Conservation (phyloP, 1,284 basidiomycete species). For the Apiotrichum brassicae region DNA sequence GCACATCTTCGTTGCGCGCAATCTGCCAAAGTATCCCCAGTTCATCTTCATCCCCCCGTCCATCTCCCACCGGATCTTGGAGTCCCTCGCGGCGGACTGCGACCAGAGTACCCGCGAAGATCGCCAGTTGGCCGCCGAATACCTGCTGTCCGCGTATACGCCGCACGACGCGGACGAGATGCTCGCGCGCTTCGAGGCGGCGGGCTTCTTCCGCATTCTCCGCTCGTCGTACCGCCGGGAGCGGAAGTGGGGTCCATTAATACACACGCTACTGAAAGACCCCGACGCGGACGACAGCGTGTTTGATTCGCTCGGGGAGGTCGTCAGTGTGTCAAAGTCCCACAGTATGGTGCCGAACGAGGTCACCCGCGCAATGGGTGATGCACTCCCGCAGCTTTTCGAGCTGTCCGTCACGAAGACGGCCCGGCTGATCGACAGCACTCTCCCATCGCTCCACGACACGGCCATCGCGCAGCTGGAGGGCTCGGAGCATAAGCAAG, state of each 20-base stretch:
- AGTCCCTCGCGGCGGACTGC: slow-evolving; percentile 65
- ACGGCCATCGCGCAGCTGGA: slow-evolving; percentile 35
- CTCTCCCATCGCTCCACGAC: slow-evolving; percentile 60
- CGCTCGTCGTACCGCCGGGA: slow-evolving; percentile 72
- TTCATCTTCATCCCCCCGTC: slow-evolving; percentile 67
- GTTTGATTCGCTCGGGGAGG: slow-evolving; percentile 60
- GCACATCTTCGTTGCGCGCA: slow-evolving; percentile 92
- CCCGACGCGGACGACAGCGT: slow-evolving; percentile 57
- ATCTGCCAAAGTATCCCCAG: slow-evolving; percentile 93
- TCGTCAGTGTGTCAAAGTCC: slow-evolving; percentile 43
- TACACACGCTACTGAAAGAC: slow-evolving; percentile 72
- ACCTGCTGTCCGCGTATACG: slow-evolving; percentile 84
- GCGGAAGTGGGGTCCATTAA: slow-evolving; percentile 65
- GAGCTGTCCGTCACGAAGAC: slow-evolving; percentile 59
- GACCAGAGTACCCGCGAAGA: slow-evolving; percentile 77
- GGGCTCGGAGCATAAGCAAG: slow-evolving; percentile 54
- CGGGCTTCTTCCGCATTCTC: slow-evolving; percentile 86
- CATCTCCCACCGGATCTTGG: slow-evolving; percentile 67
- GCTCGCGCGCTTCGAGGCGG: slow-evolving; percentile 64
- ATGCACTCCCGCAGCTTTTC: slow-evolving; percentile 61
- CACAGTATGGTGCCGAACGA: slow-evolving; percentile 38
- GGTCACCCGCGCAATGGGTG: slow-evolving; percentile 53
- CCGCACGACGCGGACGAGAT: slow-evolving; percentile 69
- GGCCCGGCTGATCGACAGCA: slow-evolving; percentile 66
- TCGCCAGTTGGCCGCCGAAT: slow-evolving; percentile 90